Evolutionary conservation across 495 filamentous ascomycete genomes (phyloP).

Genomic region (Talaromyces thailandensis): DNA sequence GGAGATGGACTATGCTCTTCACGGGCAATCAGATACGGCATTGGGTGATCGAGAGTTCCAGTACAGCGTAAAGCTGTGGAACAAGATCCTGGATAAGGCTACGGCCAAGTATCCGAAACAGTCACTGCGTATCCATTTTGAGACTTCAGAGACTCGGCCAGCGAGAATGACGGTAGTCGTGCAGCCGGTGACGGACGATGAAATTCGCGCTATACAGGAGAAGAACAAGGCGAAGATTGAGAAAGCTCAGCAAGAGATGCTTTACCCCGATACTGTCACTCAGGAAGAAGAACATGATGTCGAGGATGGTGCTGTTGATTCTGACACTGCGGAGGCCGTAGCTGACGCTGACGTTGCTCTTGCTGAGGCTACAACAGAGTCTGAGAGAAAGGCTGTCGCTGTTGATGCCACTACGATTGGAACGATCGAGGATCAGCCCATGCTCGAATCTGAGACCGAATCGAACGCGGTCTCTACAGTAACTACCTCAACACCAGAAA

Average conservation of each 20-base stretch:
- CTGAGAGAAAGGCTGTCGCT: not conserved
- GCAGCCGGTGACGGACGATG: conserved; percentile 65
- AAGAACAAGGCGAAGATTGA: conserved; percentile 50
- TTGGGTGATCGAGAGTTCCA: conserved; percentile 88
- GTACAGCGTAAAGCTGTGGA: conserved; percentile 66
- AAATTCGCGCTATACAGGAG: conserved; percentile 67
- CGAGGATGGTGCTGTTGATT: conserved; percentile 19
- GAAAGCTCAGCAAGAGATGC: conserved; percentile 56
- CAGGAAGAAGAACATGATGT: conserved; percentile 13
- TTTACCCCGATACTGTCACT: conserved; percentile 20
- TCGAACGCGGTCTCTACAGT: not conserved
- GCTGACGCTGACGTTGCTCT: conserved; percentile 9
- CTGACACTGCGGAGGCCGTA: not conserved
- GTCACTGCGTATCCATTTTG: conserved; percentile 80
- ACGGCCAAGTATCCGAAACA: conserved; percentile 58
- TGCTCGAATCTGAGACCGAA: not conserved
- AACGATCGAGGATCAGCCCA: not conserved
- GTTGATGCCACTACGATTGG: not conserved
- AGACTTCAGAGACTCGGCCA: conserved; percentile 51
- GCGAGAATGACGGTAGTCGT: conserved; percentile 85
- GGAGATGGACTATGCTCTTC: conserved; percentile 82
- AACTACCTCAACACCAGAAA: not conserved
- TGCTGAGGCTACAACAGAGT: not conserved
- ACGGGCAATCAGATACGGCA: conserved; percentile 54
- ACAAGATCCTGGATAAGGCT: conserved; percentile 64